Evolutionary conservation across 805 yeast species (phyloP).

Genomic region (Candida awuae): DNA sequence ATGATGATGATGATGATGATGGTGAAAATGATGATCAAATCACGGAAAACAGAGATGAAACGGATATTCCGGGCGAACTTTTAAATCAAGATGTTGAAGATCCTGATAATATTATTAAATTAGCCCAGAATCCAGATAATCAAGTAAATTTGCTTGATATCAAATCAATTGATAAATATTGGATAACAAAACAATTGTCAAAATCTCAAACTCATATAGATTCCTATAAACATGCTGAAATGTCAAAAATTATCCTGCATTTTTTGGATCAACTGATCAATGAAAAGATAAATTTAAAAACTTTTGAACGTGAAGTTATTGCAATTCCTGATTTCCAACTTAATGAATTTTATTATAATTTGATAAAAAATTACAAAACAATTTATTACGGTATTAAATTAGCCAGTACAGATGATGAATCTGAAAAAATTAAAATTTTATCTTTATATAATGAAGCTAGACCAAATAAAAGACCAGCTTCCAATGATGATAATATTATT

Average conservation of each 20-base stretch:
- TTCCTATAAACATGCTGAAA: conserved; percentile 29
- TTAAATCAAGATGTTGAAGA: conserved; percentile 22
- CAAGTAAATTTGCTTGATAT: conserved; percentile 2
- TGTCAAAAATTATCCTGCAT: conserved; percentile 33
- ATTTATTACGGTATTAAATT: conserved; percentile 26
- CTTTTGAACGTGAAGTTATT: conserved; percentile 47
- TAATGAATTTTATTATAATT: conserved; percentile 38
- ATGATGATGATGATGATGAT: conserved; percentile 24
- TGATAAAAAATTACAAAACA: conserved; percentile 37
- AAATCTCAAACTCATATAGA: conserved; percentile 29
- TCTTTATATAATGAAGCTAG: conserved; percentile 34
- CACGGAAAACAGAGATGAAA: conserved; percentile 14
- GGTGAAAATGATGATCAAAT: conserved; percentile 14
- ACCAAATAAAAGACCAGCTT: conserved; percentile 19
- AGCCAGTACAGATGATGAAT: conserved; percentile 15
- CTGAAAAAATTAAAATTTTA: conserved; percentile 32
- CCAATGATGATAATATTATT: conserved; percentile 5
- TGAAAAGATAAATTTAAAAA: conserved; percentile 30
- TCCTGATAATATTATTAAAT: conserved; percentile 15
- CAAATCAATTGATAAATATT: conserved; percentile 32
- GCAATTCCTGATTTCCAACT: conserved; percentile 46
- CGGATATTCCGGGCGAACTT: conserved; percentile 22
- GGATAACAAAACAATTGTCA: conserved; percentile 46
- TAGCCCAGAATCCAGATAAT: conserved; percentile 13
- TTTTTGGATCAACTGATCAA: conserved; percentile 30